Evolutionary conservation across 1,284 basidiomycete species (phyloP), one percentile per base, ranked within the genome.

Genomic region (Abortiporus biennis): DNA sequence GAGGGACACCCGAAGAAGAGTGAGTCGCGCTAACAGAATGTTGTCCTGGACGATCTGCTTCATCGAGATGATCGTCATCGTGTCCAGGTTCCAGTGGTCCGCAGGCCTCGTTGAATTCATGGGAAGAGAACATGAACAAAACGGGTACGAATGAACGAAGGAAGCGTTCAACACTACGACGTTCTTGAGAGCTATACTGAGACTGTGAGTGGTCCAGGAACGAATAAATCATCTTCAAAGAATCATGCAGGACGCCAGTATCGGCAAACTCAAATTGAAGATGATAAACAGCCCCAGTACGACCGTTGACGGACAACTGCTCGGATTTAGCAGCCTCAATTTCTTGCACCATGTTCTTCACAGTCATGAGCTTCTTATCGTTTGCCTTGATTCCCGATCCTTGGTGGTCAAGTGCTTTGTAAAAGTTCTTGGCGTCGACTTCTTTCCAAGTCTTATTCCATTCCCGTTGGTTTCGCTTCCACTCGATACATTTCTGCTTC

Each of bases 401-500:
- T 59, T 98, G 94, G 59, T 97, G 92, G 61, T 99, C 96, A 45
- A 98, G 78, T 33, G 87, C 87, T 69, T 96, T 96, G 78, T 94
- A 94, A 62, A 95, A 98, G 69, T 98, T 98, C 65, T 92, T 91
- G 44, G 85, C 85, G 57, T 98, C 95, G 34, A 97, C 88, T 63
- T 98, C 95, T 44, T 93, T 77, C 96, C 96, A 99, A 17, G 94
- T 93, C 48, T 89, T 81, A 67, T 89, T 92, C 92, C 93, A 99
- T 63, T 98, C 95, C 40, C 94, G 77, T 64, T 96, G 90, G 19
- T 88, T 84, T 25, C 89, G 76, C 61, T 92, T 85, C 96, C 96
- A 99, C 61, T 99, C 96, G 52, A 98, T 93, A 61, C 97, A 91
- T 65, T 96, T 97, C 59, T 85, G 83, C 70, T 92, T 95, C 45